These are phyloP conservation scores for Morella rubra DNA, from an alignment of 306 rosid genomes.

Conservation along the genomic window DNA sequence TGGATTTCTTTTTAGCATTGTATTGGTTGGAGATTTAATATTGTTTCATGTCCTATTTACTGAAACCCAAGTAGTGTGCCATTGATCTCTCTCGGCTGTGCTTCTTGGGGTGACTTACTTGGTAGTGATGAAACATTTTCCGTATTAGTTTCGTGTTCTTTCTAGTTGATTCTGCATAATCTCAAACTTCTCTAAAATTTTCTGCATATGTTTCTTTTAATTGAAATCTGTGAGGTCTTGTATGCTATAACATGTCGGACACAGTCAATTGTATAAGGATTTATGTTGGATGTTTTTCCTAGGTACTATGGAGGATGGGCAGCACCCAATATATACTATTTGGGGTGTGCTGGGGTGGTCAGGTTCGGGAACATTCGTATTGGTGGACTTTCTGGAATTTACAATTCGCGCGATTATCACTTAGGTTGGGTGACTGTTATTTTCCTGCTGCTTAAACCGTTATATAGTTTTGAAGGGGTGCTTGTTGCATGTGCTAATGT, in stretches of 20 bases:
- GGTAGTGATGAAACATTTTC: not conserved
- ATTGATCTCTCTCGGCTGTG: not conserved
- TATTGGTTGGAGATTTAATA: not conserved
- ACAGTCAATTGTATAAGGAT: not conserved
- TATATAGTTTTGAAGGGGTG: not conserved
- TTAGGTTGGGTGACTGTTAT: conserved; percentile 52
- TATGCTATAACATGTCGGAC: not conserved
- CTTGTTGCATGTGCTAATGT: not conserved
- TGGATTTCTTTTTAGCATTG: not conserved
- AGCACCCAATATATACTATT: conserved; percentile 89
- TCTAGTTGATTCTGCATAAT: not conserved
- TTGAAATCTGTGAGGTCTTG: not conserved
- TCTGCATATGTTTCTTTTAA: not conserved
- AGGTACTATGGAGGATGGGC: conserved; percentile 98
- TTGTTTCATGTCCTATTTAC: not conserved
- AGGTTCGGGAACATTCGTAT: conserved; percentile 90
- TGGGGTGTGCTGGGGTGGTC: conserved; percentile 88
- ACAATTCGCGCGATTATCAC: conserved; percentile 58
- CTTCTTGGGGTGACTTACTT: not conserved
- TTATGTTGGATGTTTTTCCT: conserved; percentile 11
- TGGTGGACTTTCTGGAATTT: conserved; percentile 95
- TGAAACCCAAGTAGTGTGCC: not conserved
- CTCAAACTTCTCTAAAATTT: not conserved
- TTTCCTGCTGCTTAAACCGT: not conserved
- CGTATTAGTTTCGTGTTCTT: not conserved